Percentiles rank a stretch among this genome's conserved stretches.
phyloP scores from a whole-genome alignment of 345 rosid genomes.

The Acer yangbiense region DNA sequence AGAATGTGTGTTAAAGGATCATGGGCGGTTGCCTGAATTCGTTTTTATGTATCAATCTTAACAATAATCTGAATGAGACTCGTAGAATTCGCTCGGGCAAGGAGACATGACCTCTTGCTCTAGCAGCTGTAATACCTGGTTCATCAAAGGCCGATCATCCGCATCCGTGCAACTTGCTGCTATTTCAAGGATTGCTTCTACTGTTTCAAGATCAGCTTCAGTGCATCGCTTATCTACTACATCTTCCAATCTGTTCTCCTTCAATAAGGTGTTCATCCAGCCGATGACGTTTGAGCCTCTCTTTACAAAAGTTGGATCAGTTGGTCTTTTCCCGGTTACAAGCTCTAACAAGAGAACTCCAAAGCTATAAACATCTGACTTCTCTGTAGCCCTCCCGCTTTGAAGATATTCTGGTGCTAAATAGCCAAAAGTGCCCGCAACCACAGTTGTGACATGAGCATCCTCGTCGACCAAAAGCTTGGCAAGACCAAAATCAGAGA shows the following conservation, averaged over 20 bases:
- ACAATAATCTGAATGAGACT: constrained; percentile 83
- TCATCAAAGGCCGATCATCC: constrained; percentile 84
- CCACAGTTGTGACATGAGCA: constrained; percentile 90
- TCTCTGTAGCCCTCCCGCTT: constrained; percentile 91
- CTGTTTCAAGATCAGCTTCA: constrained; percentile 62
- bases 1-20: background rate
- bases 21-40: background rate
- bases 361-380: constrained; percentile 94
- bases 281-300: constrained; percentile 92
- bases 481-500: constrained; percentile 95
- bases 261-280: constrained; percentile 86
- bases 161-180: constrained; percentile 84
- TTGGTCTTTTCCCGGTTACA: constrained; percentile 87
- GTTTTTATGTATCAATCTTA: constrained; percentile 10
- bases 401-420: constrained; percentile 96
- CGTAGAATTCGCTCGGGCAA: constrained; percentile 82
- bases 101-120: constrained; percentile 96
- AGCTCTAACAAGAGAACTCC: constrained; percentile 94
- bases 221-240: constrained; percentile 70
- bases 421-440: constrained; percentile 98
- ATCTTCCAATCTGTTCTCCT: constrained; percentile 71
- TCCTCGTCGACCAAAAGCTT: constrained; percentile 92
- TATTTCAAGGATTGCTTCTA: constrained; percentile 79
- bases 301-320: constrained; percentile 75
- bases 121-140: constrained; percentile 79